Conservation (phyloP, 495 filamentous ascomycete genomes). For the Neurospora sp. region DNA sequence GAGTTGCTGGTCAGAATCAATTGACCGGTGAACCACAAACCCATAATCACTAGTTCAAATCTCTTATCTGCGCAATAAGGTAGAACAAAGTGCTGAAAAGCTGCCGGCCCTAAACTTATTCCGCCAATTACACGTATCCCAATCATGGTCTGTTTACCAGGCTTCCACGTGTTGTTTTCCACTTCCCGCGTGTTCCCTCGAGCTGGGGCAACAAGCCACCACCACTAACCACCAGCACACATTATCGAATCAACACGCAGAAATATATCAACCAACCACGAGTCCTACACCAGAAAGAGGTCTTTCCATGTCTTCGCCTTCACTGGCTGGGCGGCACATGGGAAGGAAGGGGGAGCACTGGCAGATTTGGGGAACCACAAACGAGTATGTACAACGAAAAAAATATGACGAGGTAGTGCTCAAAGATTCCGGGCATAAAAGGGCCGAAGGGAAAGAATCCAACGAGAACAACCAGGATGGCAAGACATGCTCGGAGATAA, state of each 20-base stretch:
- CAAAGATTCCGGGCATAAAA: neutral
- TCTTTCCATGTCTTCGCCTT: neutral
- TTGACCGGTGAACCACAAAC: neutral
- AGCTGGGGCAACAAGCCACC: neutral
- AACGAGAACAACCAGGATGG: neutral
- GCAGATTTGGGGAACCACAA: neutral
- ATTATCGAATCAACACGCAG: neutral
- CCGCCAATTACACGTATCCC: neutral
- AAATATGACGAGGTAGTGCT: too few relatives aligned
- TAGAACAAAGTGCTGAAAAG: neutral
- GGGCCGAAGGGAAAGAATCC: neutral
- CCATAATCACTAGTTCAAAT: neutral
- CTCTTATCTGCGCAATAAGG: neutral
- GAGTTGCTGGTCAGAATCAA: neutral
- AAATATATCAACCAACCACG: neutral
- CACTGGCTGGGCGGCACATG: neutral
- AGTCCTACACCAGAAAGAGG: neutral
- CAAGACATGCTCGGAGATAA: neutral
- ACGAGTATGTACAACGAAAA: neutral
- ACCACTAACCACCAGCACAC: neutral
- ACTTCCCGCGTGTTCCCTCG: neutral
- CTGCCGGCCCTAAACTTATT: neutral
- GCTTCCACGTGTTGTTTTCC: neutral
- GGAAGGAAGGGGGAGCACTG: neutral
- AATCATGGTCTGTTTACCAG: neutral